phyloP scores from a whole-genome alignment of 208 protist genomes.

The Acanthamoeba culbertsoni region DNA sequence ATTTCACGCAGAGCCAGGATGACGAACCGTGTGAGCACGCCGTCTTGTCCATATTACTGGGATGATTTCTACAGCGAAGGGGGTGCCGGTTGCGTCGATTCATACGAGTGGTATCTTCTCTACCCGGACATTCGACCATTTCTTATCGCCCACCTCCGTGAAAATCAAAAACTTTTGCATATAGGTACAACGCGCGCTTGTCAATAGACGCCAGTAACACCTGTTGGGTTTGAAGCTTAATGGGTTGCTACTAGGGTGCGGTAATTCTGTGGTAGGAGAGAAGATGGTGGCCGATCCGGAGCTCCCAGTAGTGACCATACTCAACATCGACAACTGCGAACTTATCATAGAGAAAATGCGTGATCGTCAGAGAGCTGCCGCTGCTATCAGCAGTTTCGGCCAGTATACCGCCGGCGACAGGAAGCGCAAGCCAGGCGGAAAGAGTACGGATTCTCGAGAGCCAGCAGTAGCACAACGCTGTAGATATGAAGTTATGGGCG shows the following conservation, averaged over 20 bases:
- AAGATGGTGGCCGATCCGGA: background rate
- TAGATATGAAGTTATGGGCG: constrained; percentile 17
- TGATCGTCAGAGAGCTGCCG: background rate
- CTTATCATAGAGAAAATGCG: constrained; percentile 24
- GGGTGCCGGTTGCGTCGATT: background rate
- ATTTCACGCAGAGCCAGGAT: background rate
- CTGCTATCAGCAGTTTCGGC: background rate
- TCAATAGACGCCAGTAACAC: background rate
- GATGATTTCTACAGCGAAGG: constrained; percentile 24
- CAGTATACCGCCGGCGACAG: background rate
- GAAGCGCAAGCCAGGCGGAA: background rate
- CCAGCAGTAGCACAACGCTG: background rate
- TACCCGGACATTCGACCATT: constrained; percentile 1
- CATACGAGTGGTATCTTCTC: constrained; percentile 29
- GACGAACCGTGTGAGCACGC: background rate
- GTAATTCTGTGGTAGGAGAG: background rate
- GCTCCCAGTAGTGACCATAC: background rate
- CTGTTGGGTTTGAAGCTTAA: background rate
- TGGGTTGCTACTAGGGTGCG: background rate
- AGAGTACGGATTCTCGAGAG: background rate
- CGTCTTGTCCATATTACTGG: background rate
- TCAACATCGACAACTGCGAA: constrained; percentile 42
- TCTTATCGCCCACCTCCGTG: background rate
- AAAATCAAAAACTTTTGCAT: background rate
- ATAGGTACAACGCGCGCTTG: background rate